Percentiles rank a stretch among this genome's conserved stretches.
phyloP scores from a whole-genome alignment of 352 stramenopile species.

The Phytopythium litorale region DNA sequence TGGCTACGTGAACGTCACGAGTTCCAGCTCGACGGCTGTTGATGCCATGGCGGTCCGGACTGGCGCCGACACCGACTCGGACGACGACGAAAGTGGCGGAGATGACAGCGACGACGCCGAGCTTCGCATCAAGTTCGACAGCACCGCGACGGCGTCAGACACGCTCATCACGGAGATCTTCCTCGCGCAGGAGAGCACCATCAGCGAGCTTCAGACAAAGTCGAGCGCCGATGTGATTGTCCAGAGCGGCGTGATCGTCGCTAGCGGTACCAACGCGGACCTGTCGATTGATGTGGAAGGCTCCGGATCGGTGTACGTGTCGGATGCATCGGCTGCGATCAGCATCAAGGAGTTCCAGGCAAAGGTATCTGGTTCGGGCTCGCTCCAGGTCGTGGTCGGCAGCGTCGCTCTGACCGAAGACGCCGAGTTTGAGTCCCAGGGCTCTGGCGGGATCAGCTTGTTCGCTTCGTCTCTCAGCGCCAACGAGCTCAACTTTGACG shows the following conservation, averaged over 20 bases:
- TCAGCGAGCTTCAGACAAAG: conserved; percentile 25
- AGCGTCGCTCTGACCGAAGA: conserved; percentile 18
- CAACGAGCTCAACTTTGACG: conserved; percentile 16
- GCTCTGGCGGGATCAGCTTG: conserved; percentile 12
- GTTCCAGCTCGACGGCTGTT: conserved; percentile 12
- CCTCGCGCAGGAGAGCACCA: conserved; percentile 14
- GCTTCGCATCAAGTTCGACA: conserved; percentile 20
- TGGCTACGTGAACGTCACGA: conserved; percentile 28
- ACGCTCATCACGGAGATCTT: conserved; percentile 28
- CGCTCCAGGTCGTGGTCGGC: conserved; percentile 20
- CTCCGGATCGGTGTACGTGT: conserved; percentile 30
- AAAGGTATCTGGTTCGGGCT: conserved; percentile 10
- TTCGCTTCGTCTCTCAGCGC: conserved; percentile 18
- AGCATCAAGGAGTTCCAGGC: conserved; percentile 20
- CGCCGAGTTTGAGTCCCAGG: conserved; percentile 15
- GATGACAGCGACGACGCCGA: conserved; percentile 16
- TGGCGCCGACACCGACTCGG: conserved; percentile 7
- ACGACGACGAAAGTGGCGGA: conserved; percentile 16
- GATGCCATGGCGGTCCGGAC: conserved; percentile 21
- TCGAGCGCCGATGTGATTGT: conserved; percentile 23
- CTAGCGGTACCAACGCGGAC: conserved; percentile 18
- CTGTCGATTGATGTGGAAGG: conserved; percentile 21
- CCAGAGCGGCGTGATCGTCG: conserved; percentile 21
- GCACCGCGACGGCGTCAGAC: conserved; percentile 11
- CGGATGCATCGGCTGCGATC: conserved; percentile 10